Percentiles rank a stretch among this genome's conserved stretches.
Evolutionary conservation across 2,329 filamentous ascomycete genomes (phyloP).

Genomic region (Nemania sp.): DNA sequence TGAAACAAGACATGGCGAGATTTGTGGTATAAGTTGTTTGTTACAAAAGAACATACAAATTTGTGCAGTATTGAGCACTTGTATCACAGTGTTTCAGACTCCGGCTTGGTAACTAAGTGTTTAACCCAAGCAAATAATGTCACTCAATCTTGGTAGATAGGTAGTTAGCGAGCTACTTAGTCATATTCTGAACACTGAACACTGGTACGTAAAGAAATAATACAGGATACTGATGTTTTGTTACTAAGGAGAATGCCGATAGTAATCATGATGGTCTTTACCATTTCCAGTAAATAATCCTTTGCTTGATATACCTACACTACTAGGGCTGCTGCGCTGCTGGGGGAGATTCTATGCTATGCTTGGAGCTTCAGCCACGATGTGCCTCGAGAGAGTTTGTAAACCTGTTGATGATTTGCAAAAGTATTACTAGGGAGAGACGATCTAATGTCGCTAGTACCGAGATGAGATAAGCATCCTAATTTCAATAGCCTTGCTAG

Average conservation of each 20-base stretch:
- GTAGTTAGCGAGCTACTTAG: no score
- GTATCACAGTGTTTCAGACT: conserved; percentile 5
- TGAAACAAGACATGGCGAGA: not conserved
- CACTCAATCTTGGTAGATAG: not conserved
- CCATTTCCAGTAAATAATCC: conserved; percentile 5
- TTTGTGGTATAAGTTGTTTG: not conserved
- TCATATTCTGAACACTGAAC: not conserved
- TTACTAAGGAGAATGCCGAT: not conserved
- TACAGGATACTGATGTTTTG: not conserved
- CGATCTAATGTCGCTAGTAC: conserved; percentile 25
- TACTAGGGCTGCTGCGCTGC: not conserved
- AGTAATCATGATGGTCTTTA: not conserved
- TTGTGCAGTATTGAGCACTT: not conserved
- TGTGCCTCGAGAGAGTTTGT: conserved; percentile 12
- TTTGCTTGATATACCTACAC: not conserved
- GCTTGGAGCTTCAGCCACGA: conserved; percentile 24
- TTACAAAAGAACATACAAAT: not conserved
- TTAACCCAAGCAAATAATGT: conserved; percentile 3
- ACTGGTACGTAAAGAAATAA: no score
- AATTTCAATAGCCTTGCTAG: conserved; percentile 29
- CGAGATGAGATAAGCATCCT: conserved; percentile 39
- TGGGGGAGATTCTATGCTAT: not conserved
- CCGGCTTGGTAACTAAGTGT: not conserved
- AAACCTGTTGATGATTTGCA: conserved; percentile 20
- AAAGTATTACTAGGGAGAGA: conserved; percentile 5